A percentile compares a stretch with the other conserved stretches of the same genome.
phyloP scores from a whole-genome alignment of 2,329 filamentous ascomycete species.

The Fusarium marasasianum region DNA sequence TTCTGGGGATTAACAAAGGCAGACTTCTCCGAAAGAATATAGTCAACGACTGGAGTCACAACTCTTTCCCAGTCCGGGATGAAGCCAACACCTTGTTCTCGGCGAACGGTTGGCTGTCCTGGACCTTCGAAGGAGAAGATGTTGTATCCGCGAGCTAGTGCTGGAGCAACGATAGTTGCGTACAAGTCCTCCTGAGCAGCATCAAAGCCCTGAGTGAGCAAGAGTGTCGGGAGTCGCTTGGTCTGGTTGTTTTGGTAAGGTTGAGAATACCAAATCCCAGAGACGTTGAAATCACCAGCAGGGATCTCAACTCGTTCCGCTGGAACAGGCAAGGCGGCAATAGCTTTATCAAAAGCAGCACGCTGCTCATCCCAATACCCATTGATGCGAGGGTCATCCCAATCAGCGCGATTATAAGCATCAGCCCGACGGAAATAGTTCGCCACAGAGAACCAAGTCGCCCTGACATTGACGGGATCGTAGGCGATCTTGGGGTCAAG shows the following conservation, averaged over 20 bases:
- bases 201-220: constrained; percentile 20
- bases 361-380: constrained; percentile 50
- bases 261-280: constrained; percentile 48
- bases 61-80: constrained; percentile 29
- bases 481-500: constrained; percentile 26
- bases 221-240: not conserved
- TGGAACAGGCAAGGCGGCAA: constrained; percentile 48
- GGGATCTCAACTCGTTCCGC: constrained; percentile 48
- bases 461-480: constrained; percentile 39
- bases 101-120: constrained; percentile 16
- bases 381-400: constrained; percentile 52
- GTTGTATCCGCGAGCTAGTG: constrained; percentile 19
- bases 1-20: not conserved
- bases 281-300: constrained; percentile 45
- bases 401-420: constrained; percentile 54
- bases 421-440: constrained; percentile 55
- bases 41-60: constrained; percentile 10
- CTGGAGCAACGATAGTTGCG: not conserved
- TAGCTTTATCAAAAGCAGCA: constrained; percentile 51
- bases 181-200: constrained; percentile 29
- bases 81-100: constrained; percentile 19
- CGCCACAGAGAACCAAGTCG: constrained; percentile 49
- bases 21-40: not conserved
- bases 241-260: not conserved
- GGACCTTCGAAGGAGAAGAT: constrained; percentile 22